These are phyloP conservation scores for Yamadazyma sp. DNA, from an alignment of 1,139 yeast genomes.

Conservation along the genomic window DNA sequence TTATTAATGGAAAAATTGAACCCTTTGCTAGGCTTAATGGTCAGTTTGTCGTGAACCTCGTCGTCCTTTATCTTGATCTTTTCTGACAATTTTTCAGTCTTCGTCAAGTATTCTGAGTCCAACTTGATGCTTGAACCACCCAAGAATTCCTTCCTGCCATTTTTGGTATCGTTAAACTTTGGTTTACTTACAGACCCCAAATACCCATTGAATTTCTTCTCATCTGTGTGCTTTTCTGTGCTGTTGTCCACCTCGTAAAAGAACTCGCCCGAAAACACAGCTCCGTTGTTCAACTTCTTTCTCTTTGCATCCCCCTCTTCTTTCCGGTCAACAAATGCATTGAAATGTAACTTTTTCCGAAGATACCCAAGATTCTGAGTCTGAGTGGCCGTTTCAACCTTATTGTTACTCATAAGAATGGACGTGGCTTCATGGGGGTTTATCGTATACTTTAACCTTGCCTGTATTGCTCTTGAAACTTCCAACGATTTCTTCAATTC, in stretches of 20 bases:
- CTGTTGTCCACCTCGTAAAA: slow-evolving; percentile 30
- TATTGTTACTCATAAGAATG: slow-evolving; percentile 16
- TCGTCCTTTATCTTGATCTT: slow-evolving; percentile 31
- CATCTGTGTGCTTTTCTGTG: slow-evolving; percentile 7
- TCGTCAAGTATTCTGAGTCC: slow-evolving; percentile 29
- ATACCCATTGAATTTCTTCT: slow-evolving; percentile 27
- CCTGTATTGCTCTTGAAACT: slow-evolving; percentile 33
- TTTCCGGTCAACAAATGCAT: slow-evolving; percentile 15
- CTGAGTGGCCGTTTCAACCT: slow-evolving; percentile 45
- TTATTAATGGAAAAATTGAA: slow-evolving; percentile 36
- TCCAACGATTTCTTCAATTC: slow-evolving; percentile 41
- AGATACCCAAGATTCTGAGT: slow-evolving; percentile 36
- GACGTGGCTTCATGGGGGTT: slow-evolving; percentile 43
- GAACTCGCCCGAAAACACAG: slow-evolving; percentile 37
- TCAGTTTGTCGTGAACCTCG: slow-evolving; percentile 10
- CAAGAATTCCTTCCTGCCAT: slow-evolving; percentile 12
- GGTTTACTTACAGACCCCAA: slow-evolving; percentile 34
- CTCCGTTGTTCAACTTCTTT: slow-evolving; percentile 20
- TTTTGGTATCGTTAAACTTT: slow-evolving; percentile 16
- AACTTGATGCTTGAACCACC: slow-evolving; percentile 14
- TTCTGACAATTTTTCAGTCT: slow-evolving; percentile 25
- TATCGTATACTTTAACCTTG: slow-evolving; percentile 37
- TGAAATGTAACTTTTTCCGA: slow-evolving; percentile 25
- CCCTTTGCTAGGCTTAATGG: slow-evolving; percentile 36
- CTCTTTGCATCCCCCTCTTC: slow-evolving; percentile 16